A percentile compares a stretch with the other conserved stretches of the same genome.
These are phyloP conservation scores for Acidiella bohemica DNA, from an alignment of 495 filamentous ascomycete genomes.

Conservation along the genomic window DNA sequence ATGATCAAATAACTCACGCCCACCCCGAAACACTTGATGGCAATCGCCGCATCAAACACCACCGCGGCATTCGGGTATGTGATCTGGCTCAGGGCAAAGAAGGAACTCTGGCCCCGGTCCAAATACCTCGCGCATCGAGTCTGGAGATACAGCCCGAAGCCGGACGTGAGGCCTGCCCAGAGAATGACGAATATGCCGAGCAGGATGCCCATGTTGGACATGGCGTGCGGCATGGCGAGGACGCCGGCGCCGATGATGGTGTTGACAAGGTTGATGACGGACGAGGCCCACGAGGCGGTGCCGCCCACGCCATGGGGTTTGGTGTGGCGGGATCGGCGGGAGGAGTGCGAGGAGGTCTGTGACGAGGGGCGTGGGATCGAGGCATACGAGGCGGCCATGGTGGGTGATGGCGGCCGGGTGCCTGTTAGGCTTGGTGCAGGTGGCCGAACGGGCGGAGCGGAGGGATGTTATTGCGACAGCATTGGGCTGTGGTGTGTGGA, in stretches of 20 bases:
- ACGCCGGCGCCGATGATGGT: slow-evolving; percentile 93
- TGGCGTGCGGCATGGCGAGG: slow-evolving; percentile 83
- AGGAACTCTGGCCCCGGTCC: slow-evolving; percentile 66
- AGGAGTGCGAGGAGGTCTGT: slow-evolving; percentile 16
- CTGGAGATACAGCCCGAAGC: slow-evolving; percentile 90
- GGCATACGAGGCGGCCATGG: slow-evolving; percentile 22
- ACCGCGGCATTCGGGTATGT: slow-evolving; percentile 96
- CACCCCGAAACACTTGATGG: slow-evolving; percentile 95
- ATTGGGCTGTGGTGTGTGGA: not conserved
- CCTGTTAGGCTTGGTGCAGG: too few relatives aligned
- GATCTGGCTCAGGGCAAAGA: slow-evolving; percentile 87
- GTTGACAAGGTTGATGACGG: slow-evolving; percentile 88
- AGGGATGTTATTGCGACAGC: not conserved
- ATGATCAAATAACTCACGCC: slow-evolving; percentile 96
- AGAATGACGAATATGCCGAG: slow-evolving; percentile 72
- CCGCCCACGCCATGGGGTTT: slow-evolving; percentile 41
- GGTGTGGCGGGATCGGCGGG: slow-evolving; percentile 28
- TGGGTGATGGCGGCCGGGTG: too few relatives aligned
- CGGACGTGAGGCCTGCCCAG: slow-evolving; percentile 79
- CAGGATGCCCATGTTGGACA: slow-evolving; percentile 80
- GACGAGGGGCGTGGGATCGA: slow-evolving; percentile 28
- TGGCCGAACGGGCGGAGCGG: too few relatives aligned
- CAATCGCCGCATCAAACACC: slow-evolving; percentile 89
- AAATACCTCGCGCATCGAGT: slow-evolving; percentile 82
- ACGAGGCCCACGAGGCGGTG: slow-evolving; percentile 77